These are phyloP conservation scores for Cyclotella cryptica DNA, from an alignment of 108 stramenopile genomes.

Conservation along the genomic window DNA sequence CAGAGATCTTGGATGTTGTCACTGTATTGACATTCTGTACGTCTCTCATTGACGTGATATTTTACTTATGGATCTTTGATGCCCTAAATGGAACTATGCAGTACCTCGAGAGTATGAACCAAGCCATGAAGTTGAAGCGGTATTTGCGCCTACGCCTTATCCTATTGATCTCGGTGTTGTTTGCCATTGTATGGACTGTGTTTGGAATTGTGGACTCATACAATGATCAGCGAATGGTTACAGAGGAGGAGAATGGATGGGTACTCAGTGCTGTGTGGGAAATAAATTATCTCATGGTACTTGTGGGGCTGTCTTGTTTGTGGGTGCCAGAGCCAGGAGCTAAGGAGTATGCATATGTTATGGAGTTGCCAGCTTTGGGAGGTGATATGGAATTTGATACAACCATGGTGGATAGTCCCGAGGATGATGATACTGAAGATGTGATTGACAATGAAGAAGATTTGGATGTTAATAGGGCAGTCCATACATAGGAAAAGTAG, in stretches of 20 bases:
- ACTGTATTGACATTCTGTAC: constrained; percentile 73
- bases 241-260: constrained; percentile 75
- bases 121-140: constrained; percentile 73
- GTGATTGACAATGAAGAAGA: constrained; percentile 32
- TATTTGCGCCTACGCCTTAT: constrained; percentile 81
- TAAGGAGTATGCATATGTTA: constrained; percentile 88
- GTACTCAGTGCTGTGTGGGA: constrained; percentile 76
- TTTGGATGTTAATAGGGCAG: constrained; percentile 33
- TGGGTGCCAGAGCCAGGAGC: constrained; percentile 86
- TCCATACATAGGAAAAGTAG: constrained; percentile 19
- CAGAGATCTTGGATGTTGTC: constrained; percentile 77
- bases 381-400: constrained; percentile 59
- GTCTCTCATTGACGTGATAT: constrained; percentile 73
- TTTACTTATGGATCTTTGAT: constrained; percentile 89
- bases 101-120: constrained; percentile 86
- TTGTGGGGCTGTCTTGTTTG: constrained; percentile 71
- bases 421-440: constrained; percentile 51
- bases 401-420: constrained; percentile 43
- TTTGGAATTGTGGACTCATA: constrained; percentile 82
- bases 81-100: constrained; percentile 84
- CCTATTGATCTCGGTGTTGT: constrained; percentile 81
- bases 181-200: constrained; percentile 80
- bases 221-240: constrained; percentile 67
- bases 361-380: constrained; percentile 77
- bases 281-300: constrained; percentile 80